Percentiles rank a stretch among this genome's conserved stretches.
phyloP scores from a whole-genome alignment of 2,329 filamentous ascomycete species.

The Pseudocercospora pini-densiflorae region DNA sequence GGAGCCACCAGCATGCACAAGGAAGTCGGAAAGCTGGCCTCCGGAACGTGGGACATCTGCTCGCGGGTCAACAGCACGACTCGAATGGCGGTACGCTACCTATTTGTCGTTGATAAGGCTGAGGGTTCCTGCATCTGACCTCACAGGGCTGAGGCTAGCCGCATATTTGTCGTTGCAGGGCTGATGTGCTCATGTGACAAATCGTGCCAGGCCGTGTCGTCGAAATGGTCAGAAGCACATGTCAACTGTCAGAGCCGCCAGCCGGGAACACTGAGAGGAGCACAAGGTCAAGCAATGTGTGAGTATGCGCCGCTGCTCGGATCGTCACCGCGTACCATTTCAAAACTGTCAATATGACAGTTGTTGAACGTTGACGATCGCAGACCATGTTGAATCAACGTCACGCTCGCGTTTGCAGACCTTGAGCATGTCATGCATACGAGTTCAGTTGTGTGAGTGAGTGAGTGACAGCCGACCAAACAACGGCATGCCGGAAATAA shows the following conservation, averaged over 20 bases:
- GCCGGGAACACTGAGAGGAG: not conserved
- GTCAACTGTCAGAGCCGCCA: not conserved
- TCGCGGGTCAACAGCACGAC: not conserved
- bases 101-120: conserved; percentile 11
- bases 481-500: not conserved
- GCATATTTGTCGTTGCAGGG: conserved; percentile 15
- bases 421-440: not conserved
- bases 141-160: conserved; percentile 6
- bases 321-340: not conserved
- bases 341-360: not conserved
- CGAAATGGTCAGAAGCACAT: not conserved
- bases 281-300: too few relatives aligned
- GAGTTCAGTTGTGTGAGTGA: not conserved
- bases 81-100: not conserved
- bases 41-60: conserved; percentile 1
- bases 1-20: not conserved
- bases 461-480: not conserved
- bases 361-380: not conserved
- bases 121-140: not conserved
- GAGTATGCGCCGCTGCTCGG: too few relatives aligned
- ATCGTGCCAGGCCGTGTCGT: not conserved
- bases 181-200: conserved; percentile 15
- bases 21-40: not conserved
- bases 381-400: not conserved
- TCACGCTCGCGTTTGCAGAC: too few relatives aligned